Evolutionary conservation across 768 basidiomycete genomes (phyloP).

Genomic region (Suillus subaureus): DNA sequence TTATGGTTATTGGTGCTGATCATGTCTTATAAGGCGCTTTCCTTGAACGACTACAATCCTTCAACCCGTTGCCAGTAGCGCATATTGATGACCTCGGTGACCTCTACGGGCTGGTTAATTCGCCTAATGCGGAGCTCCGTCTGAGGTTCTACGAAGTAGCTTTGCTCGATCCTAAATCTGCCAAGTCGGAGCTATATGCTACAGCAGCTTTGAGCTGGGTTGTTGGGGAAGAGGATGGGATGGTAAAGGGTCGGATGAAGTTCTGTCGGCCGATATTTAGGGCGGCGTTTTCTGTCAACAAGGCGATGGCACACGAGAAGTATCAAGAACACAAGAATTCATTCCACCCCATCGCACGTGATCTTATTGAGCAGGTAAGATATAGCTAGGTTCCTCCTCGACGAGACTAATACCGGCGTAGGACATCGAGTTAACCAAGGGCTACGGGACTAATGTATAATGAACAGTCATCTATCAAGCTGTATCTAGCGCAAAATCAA

Average conservation of each 20-base stretch:
- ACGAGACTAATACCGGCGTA: background rate
- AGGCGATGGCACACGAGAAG: constrained; percentile 48
- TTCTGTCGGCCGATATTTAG: constrained; percentile 75
- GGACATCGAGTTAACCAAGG: constrained; percentile 3
- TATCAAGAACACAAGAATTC: constrained; percentile 49
- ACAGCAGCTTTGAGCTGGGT: constrained; percentile 66
- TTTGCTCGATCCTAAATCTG: constrained; percentile 49
- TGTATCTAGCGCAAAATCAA: constrained; percentile 2
- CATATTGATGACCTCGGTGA: constrained; percentile 63
- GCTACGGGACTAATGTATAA: background rate
- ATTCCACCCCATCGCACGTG: constrained; percentile 81
- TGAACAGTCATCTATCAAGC: background rate
- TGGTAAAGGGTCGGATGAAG: constrained; percentile 82
- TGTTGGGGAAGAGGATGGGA: constrained; percentile 54
- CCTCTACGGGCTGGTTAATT: constrained; percentile 47
- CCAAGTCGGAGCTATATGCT: constrained; percentile 54
- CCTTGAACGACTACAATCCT: constrained; percentile 76
- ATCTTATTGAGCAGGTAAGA: constrained; percentile 73
- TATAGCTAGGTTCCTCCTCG: background rate
- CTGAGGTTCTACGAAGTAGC: constrained; percentile 78
- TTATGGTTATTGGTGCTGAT: background rate
- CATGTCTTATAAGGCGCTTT: constrained; percentile 62
- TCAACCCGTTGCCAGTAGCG: constrained; percentile 55
- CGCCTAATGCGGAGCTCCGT: constrained; percentile 76
- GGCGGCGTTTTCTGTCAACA: constrained; percentile 54